Percentiles rank a stretch among this genome's conserved stretches.
Evolutionary conservation across 139 green algal species (phyloP).

Genomic region (Chlorella sp.): DNA sequence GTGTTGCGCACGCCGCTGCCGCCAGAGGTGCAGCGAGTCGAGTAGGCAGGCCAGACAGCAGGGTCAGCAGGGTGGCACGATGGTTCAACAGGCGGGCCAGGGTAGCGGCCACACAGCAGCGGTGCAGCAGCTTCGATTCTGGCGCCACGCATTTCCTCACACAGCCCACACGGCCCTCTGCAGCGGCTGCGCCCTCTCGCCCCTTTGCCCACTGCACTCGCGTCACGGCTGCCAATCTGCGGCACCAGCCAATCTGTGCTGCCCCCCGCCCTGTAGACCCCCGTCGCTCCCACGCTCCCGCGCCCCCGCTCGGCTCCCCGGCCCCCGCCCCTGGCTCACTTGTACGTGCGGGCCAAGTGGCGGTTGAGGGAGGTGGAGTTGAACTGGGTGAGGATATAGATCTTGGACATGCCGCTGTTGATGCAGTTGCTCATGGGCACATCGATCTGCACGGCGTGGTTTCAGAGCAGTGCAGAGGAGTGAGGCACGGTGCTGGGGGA

Average conservation of each 20-base stretch:
- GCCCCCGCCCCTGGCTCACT: constrained; percentile 45
- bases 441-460: constrained; percentile 89
- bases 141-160: too few species aligned
- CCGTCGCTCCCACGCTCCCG: too few species aligned
- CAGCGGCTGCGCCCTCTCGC: too few species aligned
- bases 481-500: neutral
- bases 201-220: neutral
- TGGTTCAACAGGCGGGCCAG: neutral
- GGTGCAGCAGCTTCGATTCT: too few species aligned
- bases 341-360: constrained; percentile 97
- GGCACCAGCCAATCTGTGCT: neutral
- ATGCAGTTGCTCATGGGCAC: constrained; percentile 99
- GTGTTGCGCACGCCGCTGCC: too few species aligned
- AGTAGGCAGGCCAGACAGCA: too few species aligned
- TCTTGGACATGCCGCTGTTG: constrained; percentile 98
- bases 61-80: neutral
- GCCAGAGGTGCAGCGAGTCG: too few species aligned
- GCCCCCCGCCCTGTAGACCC: neutral
- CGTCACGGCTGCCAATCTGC: neutral
- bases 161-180: too few species aligned
- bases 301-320: too few species aligned
- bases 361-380: constrained; percentile 99
- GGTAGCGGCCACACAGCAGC: neutral
- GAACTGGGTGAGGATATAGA: constrained; percentile 98
- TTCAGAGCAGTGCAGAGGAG: neutral